phyloP scores from a whole-genome alignment of 2,329 filamentous ascomycete species.

The Exserohilum rostratum region DNA sequence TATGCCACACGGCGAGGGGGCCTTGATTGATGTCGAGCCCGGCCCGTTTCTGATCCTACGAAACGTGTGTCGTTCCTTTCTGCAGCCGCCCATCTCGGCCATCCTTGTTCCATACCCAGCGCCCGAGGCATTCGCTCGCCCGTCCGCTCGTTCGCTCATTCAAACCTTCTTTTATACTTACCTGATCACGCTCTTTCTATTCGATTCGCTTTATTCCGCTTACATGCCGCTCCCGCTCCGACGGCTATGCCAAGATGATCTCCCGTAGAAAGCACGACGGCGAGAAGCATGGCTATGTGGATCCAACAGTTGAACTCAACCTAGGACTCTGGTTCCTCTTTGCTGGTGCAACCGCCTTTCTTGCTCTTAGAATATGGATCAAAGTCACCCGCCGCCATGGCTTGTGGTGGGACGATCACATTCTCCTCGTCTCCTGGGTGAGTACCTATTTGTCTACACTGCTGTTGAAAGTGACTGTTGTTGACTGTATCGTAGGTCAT shows the following conservation, averaged over 20 bases:
- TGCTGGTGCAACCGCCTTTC: slow-evolving; percentile 45
- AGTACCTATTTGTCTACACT: slow-evolving; percentile 10
- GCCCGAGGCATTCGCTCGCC: slow-evolving; percentile 8
- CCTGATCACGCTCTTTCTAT: slow-evolving; percentile 6
- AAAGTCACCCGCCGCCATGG: slow-evolving; percentile 48
- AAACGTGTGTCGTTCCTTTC: slow-evolving; percentile 10
- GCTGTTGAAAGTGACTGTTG: neutral
- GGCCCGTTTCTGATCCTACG: slow-evolving; percentile 13
- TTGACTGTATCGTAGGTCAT: slow-evolving; percentile 44
- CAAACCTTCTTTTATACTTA: slow-evolving; percentile 8
- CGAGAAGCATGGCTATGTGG: slow-evolving; percentile 35
- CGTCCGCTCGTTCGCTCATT: slow-evolving; percentile 9
- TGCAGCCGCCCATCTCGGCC: slow-evolving; percentile 7
- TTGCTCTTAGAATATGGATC: slow-evolving; percentile 45
- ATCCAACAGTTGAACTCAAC: slow-evolving; percentile 46
- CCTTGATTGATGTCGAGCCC: slow-evolving; percentile 16
- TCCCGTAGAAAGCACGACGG: slow-evolving; percentile 29
- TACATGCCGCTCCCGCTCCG: slow-evolving; percentile 13
- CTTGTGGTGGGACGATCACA: slow-evolving; percentile 51
- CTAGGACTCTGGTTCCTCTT: slow-evolving; percentile 49
- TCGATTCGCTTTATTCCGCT: slow-evolving; percentile 13
- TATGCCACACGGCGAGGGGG: slow-evolving; percentile 12
- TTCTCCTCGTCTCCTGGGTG: slow-evolving; percentile 48
- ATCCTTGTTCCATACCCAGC: neutral
- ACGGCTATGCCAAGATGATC: slow-evolving; percentile 33